These are phyloP conservation scores for Purpureocillium takamizusanense DNA, from an alignment of 2,329 filamentous ascomycete genomes.

Conservation along the genomic window DNA sequence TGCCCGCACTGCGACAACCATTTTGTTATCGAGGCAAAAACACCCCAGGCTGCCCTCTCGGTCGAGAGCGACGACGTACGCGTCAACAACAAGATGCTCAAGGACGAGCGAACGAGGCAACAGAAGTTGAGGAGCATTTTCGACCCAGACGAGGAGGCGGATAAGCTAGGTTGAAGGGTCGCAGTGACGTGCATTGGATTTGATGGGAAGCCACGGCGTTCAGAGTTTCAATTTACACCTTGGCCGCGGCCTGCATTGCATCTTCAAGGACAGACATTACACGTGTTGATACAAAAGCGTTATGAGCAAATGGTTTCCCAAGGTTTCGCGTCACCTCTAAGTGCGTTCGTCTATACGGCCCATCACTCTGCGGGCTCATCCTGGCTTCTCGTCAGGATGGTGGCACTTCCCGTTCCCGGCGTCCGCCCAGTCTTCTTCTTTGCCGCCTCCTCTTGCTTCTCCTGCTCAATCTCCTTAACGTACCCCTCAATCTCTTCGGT, in stretches of 20 bases:
- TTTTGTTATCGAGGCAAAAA: slow-evolving; percentile 83
- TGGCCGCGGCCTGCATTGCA: too few relatives aligned
- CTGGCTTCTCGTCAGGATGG: slow-evolving; percentile 61
- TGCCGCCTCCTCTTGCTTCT: slow-evolving; percentile 97
- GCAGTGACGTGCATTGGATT: neutral
- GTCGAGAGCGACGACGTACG: slow-evolving; percentile 88
- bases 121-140: slow-evolving; percentile 59
- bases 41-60: slow-evolving; percentile 72
- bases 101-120: slow-evolving; percentile 68
- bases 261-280: slow-evolving; percentile 12
- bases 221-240: slow-evolving; percentile 10
- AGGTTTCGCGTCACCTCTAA: slow-evolving; percentile 15
- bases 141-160: slow-evolving; percentile 63
- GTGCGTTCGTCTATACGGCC: slow-evolving; percentile 7
- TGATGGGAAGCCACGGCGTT: slow-evolving; percentile 18
- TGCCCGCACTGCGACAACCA: slow-evolving; percentile 99
- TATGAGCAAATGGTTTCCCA: slow-evolving; percentile 15
- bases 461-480: slow-evolving; percentile 97
- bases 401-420: slow-evolving; percentile 59
- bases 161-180: slow-evolving; percentile 59
- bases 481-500: slow-evolving; percentile 95
- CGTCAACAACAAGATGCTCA: slow-evolving; percentile 83
- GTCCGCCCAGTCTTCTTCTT: slow-evolving; percentile 86
- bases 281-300: slow-evolving; percentile 28
- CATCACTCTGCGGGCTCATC: slow-evolving; percentile 29